Evolutionary conservation across 164 flowering plant genomes (phyloP).

Genomic region (Cinnamomum chago): DNA sequence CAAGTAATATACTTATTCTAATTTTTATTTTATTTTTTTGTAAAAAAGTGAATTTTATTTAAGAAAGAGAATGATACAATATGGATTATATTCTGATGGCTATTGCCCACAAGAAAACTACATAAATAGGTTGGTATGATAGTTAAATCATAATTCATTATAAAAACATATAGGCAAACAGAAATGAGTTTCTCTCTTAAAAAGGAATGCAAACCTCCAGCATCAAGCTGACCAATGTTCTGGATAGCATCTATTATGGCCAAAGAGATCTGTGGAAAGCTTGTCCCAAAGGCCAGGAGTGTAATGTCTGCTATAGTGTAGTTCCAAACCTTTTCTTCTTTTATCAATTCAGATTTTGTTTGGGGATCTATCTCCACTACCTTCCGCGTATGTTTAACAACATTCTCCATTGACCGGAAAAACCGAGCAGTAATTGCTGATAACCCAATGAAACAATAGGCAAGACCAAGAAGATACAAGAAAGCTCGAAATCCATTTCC

Average conservation of each 20-base stretch:
- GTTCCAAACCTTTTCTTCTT: constrained; percentile 79
- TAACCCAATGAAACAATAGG: constrained; percentile 80
- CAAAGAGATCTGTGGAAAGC: constrained; percentile 92
- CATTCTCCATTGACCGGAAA: constrained; percentile 88
- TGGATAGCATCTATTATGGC: constrained; percentile 86
- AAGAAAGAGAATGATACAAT: too few species aligned
- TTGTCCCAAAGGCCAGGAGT: constrained; percentile 87
- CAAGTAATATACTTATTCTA: background rate
- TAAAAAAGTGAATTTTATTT: too few species aligned
- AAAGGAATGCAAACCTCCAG: constrained; percentile 66
- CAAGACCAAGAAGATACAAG: constrained; percentile 67
- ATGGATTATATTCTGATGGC: too few species aligned
- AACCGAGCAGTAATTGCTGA: constrained; percentile 82
- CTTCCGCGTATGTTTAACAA: constrained; percentile 74
- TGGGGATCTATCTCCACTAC: constrained; percentile 66
- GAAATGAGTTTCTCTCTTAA: background rate
- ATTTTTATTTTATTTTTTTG: too few species aligned
- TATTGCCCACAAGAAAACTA: background rate
- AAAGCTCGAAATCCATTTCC: constrained; percentile 49
- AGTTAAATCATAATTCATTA: background rate
- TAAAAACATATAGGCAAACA: background rate
- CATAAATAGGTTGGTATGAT: background rate
- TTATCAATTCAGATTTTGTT: constrained; percentile 39
- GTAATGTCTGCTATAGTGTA: constrained; percentile 83
- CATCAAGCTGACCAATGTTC: constrained; percentile 65